Base-by-base conservation (phyloP, 2,329 filamentous ascomycete genomes). In the Akanthomyces lecanii region DNA sequence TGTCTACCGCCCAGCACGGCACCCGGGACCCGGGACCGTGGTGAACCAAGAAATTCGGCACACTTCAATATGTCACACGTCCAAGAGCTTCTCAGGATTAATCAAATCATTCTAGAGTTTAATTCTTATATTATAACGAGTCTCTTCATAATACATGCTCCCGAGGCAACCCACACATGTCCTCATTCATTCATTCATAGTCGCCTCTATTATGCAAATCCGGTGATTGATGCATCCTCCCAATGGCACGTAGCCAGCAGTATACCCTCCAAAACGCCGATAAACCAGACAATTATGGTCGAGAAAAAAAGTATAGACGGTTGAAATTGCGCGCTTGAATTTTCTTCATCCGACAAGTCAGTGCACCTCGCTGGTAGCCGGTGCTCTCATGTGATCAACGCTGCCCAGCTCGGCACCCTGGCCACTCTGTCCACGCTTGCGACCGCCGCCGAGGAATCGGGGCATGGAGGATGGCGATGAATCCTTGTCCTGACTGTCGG, bases 321-420 rank as follows among this genome's bases (percentile, higher is more conserved):
- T 40, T 11, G 44, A 50, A 55, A 21, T 48, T 10, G 16, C 18
- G 25, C 33, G 23, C 44, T 36, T 44, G 36, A n/a, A 5, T 21
- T 36, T 12, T 51, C 21, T 2, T 21, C 2, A 30, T 28, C 28
- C 5, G 16, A 2, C 21, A 38, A n/a, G 47, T 57, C 42, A 54
- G 54, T 48, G 55, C 51, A 30, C 48, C 30, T 63, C 62, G 23
- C 50, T 28, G 3, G 57, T 50, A 3, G 25, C 69, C n/a, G 70
- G 68, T 51, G 64, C 67, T 45, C 36, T 40, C 30, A 74, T 70
- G 44, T 73, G 72, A 38, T 85, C 80, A 70, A 94, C 89, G 48
- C 79, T 81, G 51, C 87, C 85, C 61, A 96, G 75, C 75, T 96
- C 89, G 65, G 89, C 81, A 36, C 88, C 88, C 69, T 87, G 86